Conservation (phyloP, 768 basidiomycete species). For the Boletus edulis region DNA sequence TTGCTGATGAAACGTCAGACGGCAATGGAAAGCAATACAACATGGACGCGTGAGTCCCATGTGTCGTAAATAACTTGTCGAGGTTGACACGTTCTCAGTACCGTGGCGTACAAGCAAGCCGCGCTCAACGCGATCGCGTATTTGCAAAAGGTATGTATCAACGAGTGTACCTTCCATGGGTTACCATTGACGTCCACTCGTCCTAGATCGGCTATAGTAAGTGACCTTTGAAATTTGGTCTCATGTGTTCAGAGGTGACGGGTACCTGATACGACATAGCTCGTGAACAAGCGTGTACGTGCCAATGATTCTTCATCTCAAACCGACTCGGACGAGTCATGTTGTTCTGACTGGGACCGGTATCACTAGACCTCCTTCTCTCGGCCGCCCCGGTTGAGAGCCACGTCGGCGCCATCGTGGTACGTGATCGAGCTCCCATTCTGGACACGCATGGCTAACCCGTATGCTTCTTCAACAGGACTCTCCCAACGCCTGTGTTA, state of each 20-base stretch:
- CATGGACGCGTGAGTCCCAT: slow-evolving; percentile 62
- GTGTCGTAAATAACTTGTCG: neutral
- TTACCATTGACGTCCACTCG: neutral
- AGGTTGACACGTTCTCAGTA: slow-evolving; percentile 33
- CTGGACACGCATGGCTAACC: neutral
- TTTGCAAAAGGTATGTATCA: slow-evolving; percentile 52
- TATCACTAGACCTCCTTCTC: slow-evolving; percentile 54
- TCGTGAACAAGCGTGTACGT: slow-evolving; percentile 71
- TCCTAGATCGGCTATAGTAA: slow-evolving; percentile 69
- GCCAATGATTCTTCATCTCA: neutral
- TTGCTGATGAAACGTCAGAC: slow-evolving; percentile 35
- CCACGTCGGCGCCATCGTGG: slow-evolving; percentile 69
- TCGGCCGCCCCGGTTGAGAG: slow-evolving; percentile 70
- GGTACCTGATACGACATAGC: slow-evolving; percentile 35
- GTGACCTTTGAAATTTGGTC: slow-evolving; percentile 22
- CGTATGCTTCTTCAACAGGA: slow-evolving; percentile 39
- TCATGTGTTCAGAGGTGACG: neutral
- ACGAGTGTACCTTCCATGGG: too few species aligned
- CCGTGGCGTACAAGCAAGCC: slow-evolving; percentile 79
- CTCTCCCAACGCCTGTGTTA: slow-evolving; percentile 77
- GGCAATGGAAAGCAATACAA: slow-evolving; percentile 74
- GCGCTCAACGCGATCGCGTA: slow-evolving; percentile 75
- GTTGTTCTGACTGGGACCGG: neutral
- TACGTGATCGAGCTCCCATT: slow-evolving; percentile 31
- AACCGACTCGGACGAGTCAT: neutral